phyloP scores from a whole-genome alignment of 2,329 filamentous ascomycete species.

The Parastagonospora avenae region DNA sequence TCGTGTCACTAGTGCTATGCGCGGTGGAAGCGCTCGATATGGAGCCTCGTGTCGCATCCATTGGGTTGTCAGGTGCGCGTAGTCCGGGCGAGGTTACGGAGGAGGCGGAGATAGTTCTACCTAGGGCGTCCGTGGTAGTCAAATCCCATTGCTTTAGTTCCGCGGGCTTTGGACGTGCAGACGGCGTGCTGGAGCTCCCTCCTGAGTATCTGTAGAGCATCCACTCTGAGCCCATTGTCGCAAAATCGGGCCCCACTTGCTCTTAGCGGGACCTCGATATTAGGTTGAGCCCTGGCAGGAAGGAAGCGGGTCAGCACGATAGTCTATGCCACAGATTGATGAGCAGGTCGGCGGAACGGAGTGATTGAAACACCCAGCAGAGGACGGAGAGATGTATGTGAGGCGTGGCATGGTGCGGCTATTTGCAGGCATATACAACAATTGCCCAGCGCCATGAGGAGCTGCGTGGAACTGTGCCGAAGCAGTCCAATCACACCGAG shows the following conservation, averaged over 20 bases:
- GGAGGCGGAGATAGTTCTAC: constrained; percentile 39
- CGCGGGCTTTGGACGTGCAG: constrained; percentile 36
- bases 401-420: too few relatives aligned
- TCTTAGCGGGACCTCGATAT: constrained; percentile 43
- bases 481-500: constrained; percentile 36
- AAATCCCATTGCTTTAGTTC: constrained; percentile 46
- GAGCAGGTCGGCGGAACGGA: constrained; percentile 15
- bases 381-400: not conserved
- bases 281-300: too few relatives aligned
- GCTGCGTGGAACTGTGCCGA: constrained; percentile 23
- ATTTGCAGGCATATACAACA: constrained; percentile 4
- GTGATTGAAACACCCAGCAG: constrained; percentile 1
- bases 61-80: constrained; percentile 25
- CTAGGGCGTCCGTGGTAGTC: constrained; percentile 42
- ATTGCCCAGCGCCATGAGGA: constrained; percentile 31
- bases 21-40: constrained; percentile 45
- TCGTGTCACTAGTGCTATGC: constrained; percentile 35
- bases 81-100: constrained; percentile 22
- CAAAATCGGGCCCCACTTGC: constrained; percentile 39
- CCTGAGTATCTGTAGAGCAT: constrained; percentile 40
- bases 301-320: constrained; percentile 33
- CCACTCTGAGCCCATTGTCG: constrained; percentile 4
- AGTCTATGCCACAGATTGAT: constrained; percentile 9
- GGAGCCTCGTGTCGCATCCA: constrained; percentile 46
- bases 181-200: constrained; percentile 28